A percentile compares a stretch with the other conserved stretches of the same genome.
These are phyloP conservation scores for Clonostachys solani DNA, from an alignment of 2,329 filamentous ascomycete species.

Conservation along the genomic window DNA sequence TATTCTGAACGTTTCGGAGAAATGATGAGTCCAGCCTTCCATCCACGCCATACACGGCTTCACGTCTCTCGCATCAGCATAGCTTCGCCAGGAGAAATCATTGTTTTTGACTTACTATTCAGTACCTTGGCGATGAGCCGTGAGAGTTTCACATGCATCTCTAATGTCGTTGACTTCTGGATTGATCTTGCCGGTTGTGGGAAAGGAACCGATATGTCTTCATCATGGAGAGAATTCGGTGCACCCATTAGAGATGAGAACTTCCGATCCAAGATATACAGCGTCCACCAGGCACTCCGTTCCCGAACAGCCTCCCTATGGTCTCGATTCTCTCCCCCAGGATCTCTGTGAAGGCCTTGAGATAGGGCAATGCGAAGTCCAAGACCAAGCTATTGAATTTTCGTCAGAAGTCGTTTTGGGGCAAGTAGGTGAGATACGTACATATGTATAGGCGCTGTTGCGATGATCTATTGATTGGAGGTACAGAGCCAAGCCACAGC, in stretches of 20 bases:
- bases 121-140: background rate
- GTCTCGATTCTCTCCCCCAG: background rate
- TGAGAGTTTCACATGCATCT: background rate
- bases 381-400: background rate
- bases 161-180: background rate
- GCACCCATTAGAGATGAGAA: background rate
- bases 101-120: background rate
- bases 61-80: background rate
- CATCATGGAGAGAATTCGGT: background rate
- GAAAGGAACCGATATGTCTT: background rate
- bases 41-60: background rate
- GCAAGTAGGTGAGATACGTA: background rate
- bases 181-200: background rate
- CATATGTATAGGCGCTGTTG: background rate
- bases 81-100: background rate
- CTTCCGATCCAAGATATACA: background rate
- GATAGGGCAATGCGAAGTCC: background rate
- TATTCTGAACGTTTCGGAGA: background rate
- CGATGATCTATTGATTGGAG: background rate
- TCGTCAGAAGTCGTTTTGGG: background rate
- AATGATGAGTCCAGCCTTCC: background rate
- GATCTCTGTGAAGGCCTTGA: background rate
- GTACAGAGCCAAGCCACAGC: background rate
- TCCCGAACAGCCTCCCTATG: background rate
- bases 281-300: background rate